These are phyloP conservation scores for Pinus albicaulis DNA, from an alignment of 75 land plant genomes.

Conservation along the genomic window DNA sequence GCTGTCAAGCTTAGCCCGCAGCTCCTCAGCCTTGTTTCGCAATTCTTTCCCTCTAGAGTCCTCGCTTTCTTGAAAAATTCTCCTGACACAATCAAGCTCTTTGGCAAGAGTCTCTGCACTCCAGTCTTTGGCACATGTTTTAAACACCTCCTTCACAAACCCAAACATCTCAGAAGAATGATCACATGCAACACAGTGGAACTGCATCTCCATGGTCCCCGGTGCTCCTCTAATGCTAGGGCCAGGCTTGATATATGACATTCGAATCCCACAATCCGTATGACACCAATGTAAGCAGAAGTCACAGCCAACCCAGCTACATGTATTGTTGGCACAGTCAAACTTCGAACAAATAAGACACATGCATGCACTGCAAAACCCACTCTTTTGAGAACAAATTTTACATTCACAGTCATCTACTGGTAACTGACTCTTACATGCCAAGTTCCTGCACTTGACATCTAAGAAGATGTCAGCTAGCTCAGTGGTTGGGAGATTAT, in stretches of 20 bases:
- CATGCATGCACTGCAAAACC: constrained; percentile 94
- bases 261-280: constrained; percentile 83
- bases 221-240: constrained; percentile 58
- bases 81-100: constrained; percentile 89
- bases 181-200: constrained; percentile 88
- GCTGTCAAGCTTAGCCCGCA: constrained; percentile 60
- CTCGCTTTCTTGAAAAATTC: constrained; percentile 77
- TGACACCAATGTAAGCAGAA: constrained; percentile 98
- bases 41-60: constrained; percentile 80
- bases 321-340: constrained; percentile 88
- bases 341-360: constrained; percentile 91
- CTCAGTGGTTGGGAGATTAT: constrained; percentile 42
- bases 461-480: constrained; percentile 75
- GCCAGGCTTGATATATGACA: constrained; percentile 75
- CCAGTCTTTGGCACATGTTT: constrained; percentile 78
- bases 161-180: constrained; percentile 97
- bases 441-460: constrained; percentile 67
- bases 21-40: constrained; percentile 62
- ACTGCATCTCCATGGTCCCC: constrained; percentile 88
- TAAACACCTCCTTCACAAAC: constrained; percentile 94
- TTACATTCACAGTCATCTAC: constrained; percentile 95
- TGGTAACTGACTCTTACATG: constrained; percentile 72
- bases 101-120: constrained; percentile 56
- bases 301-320: constrained; percentile 99
- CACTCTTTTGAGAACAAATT: constrained; percentile 71